These are phyloP conservation scores for Cutaneotrichosporon arboriforme DNA, from an alignment of 1,284 basidiomycete genomes.

Conservation along the genomic window DNA sequence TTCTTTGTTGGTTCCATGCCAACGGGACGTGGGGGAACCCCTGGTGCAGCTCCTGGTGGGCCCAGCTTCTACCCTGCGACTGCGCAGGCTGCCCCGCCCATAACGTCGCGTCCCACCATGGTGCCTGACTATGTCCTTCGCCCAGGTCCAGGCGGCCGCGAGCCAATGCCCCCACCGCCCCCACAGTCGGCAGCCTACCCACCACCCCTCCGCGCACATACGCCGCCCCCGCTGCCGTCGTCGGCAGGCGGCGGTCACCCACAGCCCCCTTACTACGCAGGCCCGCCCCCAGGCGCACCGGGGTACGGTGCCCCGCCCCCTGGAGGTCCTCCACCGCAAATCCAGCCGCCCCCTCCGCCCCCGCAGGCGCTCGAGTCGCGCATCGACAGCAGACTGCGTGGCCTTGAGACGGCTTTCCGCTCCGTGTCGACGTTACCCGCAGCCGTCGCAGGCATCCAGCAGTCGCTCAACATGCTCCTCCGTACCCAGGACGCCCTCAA, in stretches of 20 bases:
- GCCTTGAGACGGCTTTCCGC: constrained; percentile 15
- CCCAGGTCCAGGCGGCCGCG: constrained; percentile 15
- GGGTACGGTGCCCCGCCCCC: constrained; percentile 3
- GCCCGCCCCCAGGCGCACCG: constrained; percentile 7
- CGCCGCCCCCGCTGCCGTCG: constrained; percentile 11
- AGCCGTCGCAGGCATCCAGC: constrained; percentile 13
- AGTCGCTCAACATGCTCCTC: constrained; percentile 13
- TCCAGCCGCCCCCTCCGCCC: not conserved
- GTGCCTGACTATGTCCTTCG: constrained; percentile 28
- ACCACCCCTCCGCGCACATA: constrained; percentile 12
- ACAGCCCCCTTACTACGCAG: constrained; percentile 9
- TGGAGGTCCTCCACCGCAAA: not conserved
- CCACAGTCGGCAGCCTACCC: constrained; percentile 8
- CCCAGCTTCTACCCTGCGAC: constrained; percentile 32
- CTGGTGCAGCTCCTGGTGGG: constrained; percentile 2
- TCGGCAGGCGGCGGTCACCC: constrained; percentile 3
- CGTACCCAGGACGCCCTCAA: constrained; percentile 13
- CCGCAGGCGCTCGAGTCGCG: constrained; percentile 3
- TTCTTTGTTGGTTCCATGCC: constrained; percentile 25
- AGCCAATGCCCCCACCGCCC: constrained; percentile 38
- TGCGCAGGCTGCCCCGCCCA: constrained; percentile 32
- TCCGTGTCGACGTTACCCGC: constrained; percentile 12
- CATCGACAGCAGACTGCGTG: constrained; percentile 13
- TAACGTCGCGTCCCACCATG: constrained; percentile 29
- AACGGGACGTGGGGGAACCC: constrained; percentile 26